Conservation (phyloP, 2,329 filamentous ascomycete genomes). For the Xylaria sp. region DNA sequence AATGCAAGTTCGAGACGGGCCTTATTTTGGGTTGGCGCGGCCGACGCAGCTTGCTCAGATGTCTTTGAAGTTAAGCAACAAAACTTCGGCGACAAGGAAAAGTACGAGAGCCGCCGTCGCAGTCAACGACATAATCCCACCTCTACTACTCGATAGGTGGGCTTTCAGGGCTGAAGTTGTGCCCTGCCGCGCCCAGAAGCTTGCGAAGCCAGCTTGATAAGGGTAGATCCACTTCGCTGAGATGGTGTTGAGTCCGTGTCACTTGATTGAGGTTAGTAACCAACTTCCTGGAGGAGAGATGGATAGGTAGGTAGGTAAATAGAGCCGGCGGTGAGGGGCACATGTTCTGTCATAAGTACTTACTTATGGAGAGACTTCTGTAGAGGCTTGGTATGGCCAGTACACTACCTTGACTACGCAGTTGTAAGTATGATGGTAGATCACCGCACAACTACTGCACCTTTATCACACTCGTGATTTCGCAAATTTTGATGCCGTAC, state of each 20-base stretch:
- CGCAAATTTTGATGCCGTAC: conserved; percentile 26
- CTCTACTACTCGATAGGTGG: not conserved
- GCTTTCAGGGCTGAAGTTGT: conserved; percentile 31
- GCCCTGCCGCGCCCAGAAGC: conserved; percentile 14
- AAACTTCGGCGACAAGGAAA: not conserved
- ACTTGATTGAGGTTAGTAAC: conserved; percentile 16
- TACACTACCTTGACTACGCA: not conserved
- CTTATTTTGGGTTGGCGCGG: conserved; percentile 4
- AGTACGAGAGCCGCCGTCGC: not conserved
- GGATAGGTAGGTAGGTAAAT: not conserved
- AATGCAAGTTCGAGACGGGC: conserved; percentile 12
- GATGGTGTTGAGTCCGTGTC: conserved; percentile 24
- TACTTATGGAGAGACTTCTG: not conserved
- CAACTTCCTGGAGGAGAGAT: not conserved
- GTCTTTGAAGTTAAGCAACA: conserved; percentile 3
- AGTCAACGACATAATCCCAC: not conserved
- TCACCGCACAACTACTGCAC: conserved; percentile 16
- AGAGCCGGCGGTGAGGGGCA: conserved; percentile 16
- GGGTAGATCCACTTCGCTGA: conserved; percentile 13
- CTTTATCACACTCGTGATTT: conserved; percentile 28
- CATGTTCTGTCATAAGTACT: not conserved
- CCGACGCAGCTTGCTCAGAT: not conserved
- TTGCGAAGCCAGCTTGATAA: conserved; percentile 9
- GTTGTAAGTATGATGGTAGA: not conserved
- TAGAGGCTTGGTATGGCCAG: not conserved